Conservation (phyloP, 2,329 filamentous ascomycete species). For the Fusarium nurragi region DNA sequence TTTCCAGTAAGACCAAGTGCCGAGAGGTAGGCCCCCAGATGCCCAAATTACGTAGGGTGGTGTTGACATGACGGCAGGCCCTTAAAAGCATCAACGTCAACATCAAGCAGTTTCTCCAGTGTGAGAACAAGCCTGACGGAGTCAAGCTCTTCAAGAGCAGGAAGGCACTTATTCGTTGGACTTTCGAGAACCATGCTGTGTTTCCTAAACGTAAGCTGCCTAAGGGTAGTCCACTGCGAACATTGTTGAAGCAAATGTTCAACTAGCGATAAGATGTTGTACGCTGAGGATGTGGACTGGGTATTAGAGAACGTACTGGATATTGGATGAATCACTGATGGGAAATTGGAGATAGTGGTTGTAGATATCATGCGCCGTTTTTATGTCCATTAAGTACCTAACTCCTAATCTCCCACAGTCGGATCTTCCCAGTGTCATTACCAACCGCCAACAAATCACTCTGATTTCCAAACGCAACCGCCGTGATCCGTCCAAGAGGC, state of each 20-base stretch:
- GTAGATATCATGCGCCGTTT: slow-evolving; percentile 33
- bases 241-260: slow-evolving; percentile 15
- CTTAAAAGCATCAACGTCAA: slow-evolving; percentile 57
- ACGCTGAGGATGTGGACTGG: not conserved
- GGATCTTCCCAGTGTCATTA: slow-evolving; percentile 88
- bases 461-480: slow-evolving; percentile 72
- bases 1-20: slow-evolving; percentile 57
- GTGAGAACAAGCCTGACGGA: slow-evolving; percentile 37
- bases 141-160: slow-evolving; percentile 49
- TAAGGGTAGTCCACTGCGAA: slow-evolving; percentile 52
- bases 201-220: slow-evolving; percentile 50
- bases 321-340: not conserved
- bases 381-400: slow-evolving; percentile 52
- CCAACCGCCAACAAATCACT: slow-evolving; percentile 82
- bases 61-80: slow-evolving; percentile 46
- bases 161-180: slow-evolving; percentile 42
- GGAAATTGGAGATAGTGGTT: not conserved
- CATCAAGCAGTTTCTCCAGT: slow-evolving; percentile 59
- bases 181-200: slow-evolving; percentile 41
- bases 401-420: slow-evolving; percentile 86
- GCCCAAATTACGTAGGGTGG: not conserved
- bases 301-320: not conserved
- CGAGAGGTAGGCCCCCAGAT: slow-evolving; percentile 49
- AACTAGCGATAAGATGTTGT: not conserved
- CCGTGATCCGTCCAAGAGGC: slow-evolving; percentile 83